Evolutionary conservation across 2,329 filamentous ascomycete species (phyloP).

Genomic region (Alternaria dauci): DNA sequence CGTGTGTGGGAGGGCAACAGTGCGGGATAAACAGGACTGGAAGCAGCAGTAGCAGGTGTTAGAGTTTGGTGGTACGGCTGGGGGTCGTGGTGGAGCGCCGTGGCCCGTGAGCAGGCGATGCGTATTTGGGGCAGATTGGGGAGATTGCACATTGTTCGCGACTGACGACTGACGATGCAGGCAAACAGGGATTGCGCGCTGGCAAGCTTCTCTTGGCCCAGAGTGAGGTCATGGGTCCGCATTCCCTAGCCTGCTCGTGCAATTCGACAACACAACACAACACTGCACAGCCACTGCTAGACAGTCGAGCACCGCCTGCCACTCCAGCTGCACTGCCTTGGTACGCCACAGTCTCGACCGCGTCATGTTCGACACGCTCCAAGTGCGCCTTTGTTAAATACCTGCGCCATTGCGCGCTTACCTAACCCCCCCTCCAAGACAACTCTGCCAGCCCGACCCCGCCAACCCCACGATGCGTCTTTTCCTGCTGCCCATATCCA

Average conservation of each 20-base stretch:
- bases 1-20: conserved; percentile 4
- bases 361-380: conserved; percentile 27
- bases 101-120: conserved; percentile 8
- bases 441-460: not conserved
- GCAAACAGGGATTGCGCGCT: conserved; percentile 30
- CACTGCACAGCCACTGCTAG: not conserved
- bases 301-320: not conserved
- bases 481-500: conserved; percentile 92
- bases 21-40: conserved; percentile 8
- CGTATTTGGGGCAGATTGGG: not conserved
- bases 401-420: conserved; percentile 31
- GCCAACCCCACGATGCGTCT: conserved; percentile 73
- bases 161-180: not conserved
- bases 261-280: not conserved
- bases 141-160: conserved; percentile 22
- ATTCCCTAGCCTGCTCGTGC: not conserved
- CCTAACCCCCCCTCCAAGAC: conserved; percentile 9
- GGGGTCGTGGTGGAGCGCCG: conserved; percentile 11
- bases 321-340: not conserved
- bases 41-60: not conserved
- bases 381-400: not conserved
- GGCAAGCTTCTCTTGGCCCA: conserved; percentile 7
- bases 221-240: conserved; percentile 11
- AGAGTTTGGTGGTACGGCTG: conserved; percentile 4
- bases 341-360: conserved; percentile 19